phyloP scores from a whole-genome alignment of 1,284 basidiomycete genomes.

The Apiotrichum montevideense region DNA sequence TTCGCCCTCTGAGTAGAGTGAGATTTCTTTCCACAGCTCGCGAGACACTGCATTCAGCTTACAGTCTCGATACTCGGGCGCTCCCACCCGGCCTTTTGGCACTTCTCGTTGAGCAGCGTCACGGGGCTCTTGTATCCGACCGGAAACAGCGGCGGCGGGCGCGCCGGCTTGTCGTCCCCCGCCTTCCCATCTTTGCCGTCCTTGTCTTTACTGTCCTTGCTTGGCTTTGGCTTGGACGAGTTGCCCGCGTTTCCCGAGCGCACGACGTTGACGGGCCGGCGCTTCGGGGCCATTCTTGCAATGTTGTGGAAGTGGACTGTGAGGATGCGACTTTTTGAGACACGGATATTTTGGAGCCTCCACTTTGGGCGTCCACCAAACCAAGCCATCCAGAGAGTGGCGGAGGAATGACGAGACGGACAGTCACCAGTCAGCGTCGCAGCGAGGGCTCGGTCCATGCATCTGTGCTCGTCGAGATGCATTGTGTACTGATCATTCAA shows the following conservation, averaged over 20 bases:
- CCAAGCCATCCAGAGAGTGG: no score
- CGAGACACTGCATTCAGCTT: conserved; percentile 20
- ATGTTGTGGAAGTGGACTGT: neutral
- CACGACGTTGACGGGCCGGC: conserved; percentile 59
- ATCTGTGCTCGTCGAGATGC: no score
- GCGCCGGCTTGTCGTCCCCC: conserved; percentile 21
- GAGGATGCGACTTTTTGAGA: neutral
- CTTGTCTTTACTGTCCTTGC: conserved; percentile 10
- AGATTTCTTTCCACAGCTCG: no score
- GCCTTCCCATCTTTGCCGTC: conserved; percentile 14
- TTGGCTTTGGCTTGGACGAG: conserved; percentile 56
- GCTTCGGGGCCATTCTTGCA: conserved; percentile 59
- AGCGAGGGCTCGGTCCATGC: no score
- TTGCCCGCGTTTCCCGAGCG: conserved; percentile 81
- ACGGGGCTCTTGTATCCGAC: conserved; percentile 73
- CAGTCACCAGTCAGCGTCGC: no score
- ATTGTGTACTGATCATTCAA: no score
- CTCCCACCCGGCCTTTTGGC: conserved; percentile 80
- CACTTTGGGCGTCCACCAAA: neutral
- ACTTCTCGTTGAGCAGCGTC: conserved; percentile 70
- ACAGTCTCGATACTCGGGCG: conserved; percentile 68
- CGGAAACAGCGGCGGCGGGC: conserved; percentile 60
- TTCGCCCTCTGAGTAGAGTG: conserved; percentile 47
- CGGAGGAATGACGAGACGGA: no score
- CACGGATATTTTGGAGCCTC: neutral